Base-by-base conservation (phyloP, 2,329 filamentous ascomycete genomes). In the Shiraia sp. region DNA sequence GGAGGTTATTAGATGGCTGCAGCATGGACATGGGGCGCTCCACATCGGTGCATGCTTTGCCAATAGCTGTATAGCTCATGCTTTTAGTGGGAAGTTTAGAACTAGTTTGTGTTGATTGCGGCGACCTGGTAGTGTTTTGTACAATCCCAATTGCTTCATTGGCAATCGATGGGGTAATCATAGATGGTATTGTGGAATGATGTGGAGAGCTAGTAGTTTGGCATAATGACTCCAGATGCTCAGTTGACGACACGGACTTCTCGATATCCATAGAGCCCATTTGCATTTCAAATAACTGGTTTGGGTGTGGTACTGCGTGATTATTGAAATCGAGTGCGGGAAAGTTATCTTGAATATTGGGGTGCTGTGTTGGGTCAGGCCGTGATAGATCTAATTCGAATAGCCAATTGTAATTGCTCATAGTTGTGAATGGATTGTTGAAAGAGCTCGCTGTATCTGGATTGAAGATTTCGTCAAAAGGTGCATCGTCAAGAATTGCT, bases 391-490 rank as follows among this genome's bases (percentile, higher is more conserved):
- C 70, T 41, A 78, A 61, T 31, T 80, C 76, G 52, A 84, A 84
- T 2, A 85, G 58, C 80, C 81, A 85, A 42, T 79, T 81, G 55
- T 84, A 84, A 41, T 84, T 81, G 47, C 73, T 73, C 45, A 80
- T 79, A 1, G 81, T 83, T 2, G 81, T 83, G 59, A 82, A 85
- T 4, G 81, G 81, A 67, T 82, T 81, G 40, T 85, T 84, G 58
- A 85, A 85, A 0, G 80, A 82, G 54, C 76, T 81, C 22, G 81
- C 80, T 36, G 81, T 84, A 55, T 84, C 81, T 31, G 80, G 75
- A 42, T 78, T 77, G 53, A 83, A 82, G 24, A 78, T 73, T 36
- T 82, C 77, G 36, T 80, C 77, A 51, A 77, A 78, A 12, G 68
- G 64, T 13, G 66, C 58, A 63, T 66, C 59, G 51, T 63, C 51